phyloP scores from a whole-genome alignment of 208 protist species.

The Lotmaria passim region DNA sequence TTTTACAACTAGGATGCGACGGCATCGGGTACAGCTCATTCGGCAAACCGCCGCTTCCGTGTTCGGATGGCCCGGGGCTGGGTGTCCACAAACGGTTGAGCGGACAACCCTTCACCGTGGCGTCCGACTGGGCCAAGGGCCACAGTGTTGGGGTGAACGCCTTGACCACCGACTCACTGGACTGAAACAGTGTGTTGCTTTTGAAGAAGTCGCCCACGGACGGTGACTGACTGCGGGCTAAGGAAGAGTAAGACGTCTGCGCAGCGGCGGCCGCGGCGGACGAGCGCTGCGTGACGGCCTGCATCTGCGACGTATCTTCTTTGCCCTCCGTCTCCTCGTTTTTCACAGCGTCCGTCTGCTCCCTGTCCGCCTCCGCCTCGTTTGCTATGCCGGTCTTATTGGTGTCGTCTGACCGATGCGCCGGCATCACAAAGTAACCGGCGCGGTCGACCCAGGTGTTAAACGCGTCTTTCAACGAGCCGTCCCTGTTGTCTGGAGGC shows the following conservation, averaged over 20 bases:
- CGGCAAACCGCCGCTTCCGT: neutral
- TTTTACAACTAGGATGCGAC: neutral
- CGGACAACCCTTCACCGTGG: neutral
- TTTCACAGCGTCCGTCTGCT: neutral
- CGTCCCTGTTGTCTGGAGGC: neutral
- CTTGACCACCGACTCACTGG: neutral
- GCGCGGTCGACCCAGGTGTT: conserved; percentile 6
- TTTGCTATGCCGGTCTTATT: too few relatives aligned
- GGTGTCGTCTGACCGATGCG: neutral
- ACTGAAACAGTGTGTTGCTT: too few relatives aligned
- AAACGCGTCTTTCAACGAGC: neutral
- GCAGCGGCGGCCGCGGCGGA: too few relatives aligned
- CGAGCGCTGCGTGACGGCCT: too few relatives aligned
- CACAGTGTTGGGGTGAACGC: neutral
- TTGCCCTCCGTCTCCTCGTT: too few relatives aligned
- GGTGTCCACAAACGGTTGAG: conserved; percentile 10
- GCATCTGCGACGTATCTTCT: too few relatives aligned
- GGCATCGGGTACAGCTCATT: conserved; percentile 8
- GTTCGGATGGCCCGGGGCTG: neutral
- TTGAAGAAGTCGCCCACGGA: neutral
- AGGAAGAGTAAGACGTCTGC: neutral
- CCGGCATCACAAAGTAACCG: conserved; percentile 7
- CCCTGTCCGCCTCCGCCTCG: neutral
- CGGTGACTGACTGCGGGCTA: neutral
- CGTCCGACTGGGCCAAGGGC: neutral